phyloP scores from a whole-genome alignment of 768 basidiomycete species.

The Cyclocybe cylindracea region DNA sequence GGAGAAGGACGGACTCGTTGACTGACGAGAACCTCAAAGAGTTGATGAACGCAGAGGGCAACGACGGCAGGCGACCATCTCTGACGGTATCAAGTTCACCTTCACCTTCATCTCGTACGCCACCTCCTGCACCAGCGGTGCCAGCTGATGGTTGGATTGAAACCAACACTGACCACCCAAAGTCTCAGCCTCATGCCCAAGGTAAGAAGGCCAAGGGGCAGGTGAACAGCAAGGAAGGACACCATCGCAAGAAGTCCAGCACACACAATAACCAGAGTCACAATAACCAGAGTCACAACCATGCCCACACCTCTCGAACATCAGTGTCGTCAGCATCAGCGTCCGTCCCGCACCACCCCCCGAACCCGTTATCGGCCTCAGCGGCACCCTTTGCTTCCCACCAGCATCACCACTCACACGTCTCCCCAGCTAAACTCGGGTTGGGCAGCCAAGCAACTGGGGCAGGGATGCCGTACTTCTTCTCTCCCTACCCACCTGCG shows the following conservation, averaged over 20 bases:
- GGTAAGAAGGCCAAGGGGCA: conserved; percentile 1
- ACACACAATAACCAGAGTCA: neutral
- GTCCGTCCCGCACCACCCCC: conserved; percentile 8
- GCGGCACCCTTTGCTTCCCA: too few species aligned
- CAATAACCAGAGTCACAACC: too few species aligned
- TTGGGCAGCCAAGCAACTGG: too few species aligned
- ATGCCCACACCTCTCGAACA: conserved; percentile 10
- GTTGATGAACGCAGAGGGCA: conserved; percentile 1
- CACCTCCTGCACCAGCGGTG: conserved; percentile 6
- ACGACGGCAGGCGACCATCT: conserved; percentile 11
- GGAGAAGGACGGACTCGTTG: conserved; percentile 40
- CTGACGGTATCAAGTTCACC: conserved; percentile 27
- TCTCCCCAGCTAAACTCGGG: neutral
- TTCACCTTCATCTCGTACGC: conserved; percentile 24
- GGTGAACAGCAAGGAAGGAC: conserved; percentile 1
- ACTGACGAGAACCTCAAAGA: conserved; percentile 27
- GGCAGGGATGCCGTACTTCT: conserved; percentile 21
- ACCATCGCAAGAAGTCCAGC: conserved; percentile 19
- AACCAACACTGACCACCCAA: conserved; percentile 14
- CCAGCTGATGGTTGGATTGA: conserved; percentile 43
- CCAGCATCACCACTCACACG: conserved; percentile 4
- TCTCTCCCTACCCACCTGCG: conserved; percentile 21
- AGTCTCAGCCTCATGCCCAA: conserved; percentile 12
- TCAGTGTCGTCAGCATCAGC: conserved; percentile 2
- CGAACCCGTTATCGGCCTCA: too few species aligned